Conservation (phyloP, 257 asterid genomes). For the Haberlea rhodopensis region DNA sequence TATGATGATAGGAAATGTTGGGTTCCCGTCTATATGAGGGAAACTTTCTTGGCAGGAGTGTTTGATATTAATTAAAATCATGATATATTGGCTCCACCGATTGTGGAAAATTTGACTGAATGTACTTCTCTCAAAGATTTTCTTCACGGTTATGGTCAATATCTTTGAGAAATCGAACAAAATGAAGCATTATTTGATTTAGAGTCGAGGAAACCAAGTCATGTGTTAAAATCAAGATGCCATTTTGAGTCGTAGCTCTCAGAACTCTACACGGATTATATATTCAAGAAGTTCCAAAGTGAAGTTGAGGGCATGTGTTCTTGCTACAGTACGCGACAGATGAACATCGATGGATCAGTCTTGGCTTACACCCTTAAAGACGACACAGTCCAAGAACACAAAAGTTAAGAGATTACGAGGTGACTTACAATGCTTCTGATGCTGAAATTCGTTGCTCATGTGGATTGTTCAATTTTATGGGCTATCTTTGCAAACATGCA, state of each 20-base stretch:
- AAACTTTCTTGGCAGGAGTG: slow-evolving; percentile 43
- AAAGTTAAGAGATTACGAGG: slow-evolving; percentile 46
- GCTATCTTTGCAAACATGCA: slow-evolving; percentile 61
- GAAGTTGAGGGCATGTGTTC: slow-evolving; percentile 53
- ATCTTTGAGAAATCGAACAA: slow-evolving; percentile 37
- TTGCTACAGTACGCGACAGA: slow-evolving; percentile 36
- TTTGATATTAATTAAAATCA: slow-evolving; percentile 30
- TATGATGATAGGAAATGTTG: slow-evolving; percentile 55
- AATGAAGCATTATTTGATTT: slow-evolving; percentile 42
- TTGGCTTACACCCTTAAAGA: slow-evolving; percentile 42
- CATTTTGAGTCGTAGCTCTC: slow-evolving; percentile 50
- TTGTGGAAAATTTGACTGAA: slow-evolving; percentile 38
- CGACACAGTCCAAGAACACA: slow-evolving; percentile 33
- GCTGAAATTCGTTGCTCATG: slow-evolving; percentile 45
- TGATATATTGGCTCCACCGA: slow-evolving; percentile 37
- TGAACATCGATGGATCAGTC: slow-evolving; percentile 35
- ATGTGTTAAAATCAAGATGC: slow-evolving; percentile 41
- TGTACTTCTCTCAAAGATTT: slow-evolving; percentile 46
- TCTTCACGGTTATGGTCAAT: slow-evolving; percentile 36
- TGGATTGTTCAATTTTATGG: slow-evolving; percentile 52
- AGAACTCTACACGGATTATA: slow-evolving; percentile 38
- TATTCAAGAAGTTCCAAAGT: slow-evolving; percentile 41
- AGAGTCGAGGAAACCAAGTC: slow-evolving; percentile 40
- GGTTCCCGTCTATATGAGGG: slow-evolving; percentile 58
- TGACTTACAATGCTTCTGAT: slow-evolving; percentile 37